phyloP scores from a whole-genome alignment of 106 monocot species.

The Dendrobium chrysotoxum region DNA sequence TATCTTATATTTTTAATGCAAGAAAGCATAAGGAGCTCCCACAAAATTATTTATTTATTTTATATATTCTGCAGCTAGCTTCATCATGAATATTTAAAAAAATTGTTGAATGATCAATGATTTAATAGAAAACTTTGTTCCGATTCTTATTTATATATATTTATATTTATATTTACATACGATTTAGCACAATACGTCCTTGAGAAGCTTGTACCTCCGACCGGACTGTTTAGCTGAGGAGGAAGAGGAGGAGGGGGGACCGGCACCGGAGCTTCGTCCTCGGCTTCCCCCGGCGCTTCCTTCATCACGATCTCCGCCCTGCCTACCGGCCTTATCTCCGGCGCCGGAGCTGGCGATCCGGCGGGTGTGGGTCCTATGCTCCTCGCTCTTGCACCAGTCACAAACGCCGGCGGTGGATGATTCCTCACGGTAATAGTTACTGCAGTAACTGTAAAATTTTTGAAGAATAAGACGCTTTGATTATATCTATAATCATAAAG shows the following conservation, averaged over 20 bases:
- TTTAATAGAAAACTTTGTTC: no score
- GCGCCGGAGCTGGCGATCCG: neutral
- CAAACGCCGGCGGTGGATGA: slow-evolving; percentile 1
- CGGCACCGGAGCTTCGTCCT: neutral
- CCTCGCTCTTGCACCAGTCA: slow-evolving; percentile 11
- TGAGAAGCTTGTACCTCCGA: slow-evolving; percentile 57
- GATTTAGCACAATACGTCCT: slow-evolving; percentile 38
- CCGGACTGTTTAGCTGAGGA: slow-evolving; percentile 21
- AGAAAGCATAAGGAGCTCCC: no score
- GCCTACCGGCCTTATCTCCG: neutral
- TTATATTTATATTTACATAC: no score
- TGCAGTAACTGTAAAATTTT: slow-evolving; percentile 38
- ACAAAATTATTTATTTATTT: no score
- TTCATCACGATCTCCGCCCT: slow-evolving; percentile 1
- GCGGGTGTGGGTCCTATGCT: neutral
- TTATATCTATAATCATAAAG: neutral
- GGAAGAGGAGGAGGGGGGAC: neutral
- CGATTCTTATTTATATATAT: no score
- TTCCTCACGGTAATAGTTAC: slow-evolving; percentile 33
- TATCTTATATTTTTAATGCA: no score
- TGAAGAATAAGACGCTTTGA: no score
- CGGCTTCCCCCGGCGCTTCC: neutral
- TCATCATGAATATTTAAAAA: no score
- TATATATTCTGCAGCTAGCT: no score
- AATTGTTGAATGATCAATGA: no score